Conservation (phyloP, 2,329 filamentous ascomycete species). For the Atkinsonella hypoxylon region DNA sequence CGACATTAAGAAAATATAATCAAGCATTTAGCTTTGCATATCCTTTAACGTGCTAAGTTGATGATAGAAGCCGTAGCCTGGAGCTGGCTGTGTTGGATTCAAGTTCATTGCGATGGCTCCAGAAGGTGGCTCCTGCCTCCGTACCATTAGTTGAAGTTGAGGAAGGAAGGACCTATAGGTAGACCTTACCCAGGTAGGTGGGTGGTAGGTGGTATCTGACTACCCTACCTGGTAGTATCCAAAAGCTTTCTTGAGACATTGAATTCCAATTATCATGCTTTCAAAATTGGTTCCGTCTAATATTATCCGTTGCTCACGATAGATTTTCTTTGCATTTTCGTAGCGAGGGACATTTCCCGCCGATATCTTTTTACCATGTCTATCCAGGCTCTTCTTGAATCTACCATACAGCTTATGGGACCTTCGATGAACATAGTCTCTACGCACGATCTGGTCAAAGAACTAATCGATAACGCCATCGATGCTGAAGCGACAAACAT, state of each 20-base stretch:
- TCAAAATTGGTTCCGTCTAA: background rate
- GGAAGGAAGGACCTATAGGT: background rate
- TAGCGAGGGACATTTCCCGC: background rate
- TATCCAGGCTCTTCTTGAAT: constrained; percentile 36
- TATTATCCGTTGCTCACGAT: background rate
- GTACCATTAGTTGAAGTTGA: background rate
- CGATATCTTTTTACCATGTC: constrained; percentile 24
- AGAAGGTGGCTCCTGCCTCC: background rate
- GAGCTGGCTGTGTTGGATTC: background rate
- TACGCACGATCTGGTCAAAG: constrained; percentile 55
- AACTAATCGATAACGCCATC: constrained; percentile 66
- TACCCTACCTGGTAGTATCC: no score
- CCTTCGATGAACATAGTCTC: constrained; percentile 49
- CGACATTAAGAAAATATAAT: background rate
- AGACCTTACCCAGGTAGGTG: no score
- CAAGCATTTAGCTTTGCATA: background rate
- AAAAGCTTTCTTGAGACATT: background rate
- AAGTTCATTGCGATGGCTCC: no score
- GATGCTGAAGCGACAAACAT: constrained; percentile 58
- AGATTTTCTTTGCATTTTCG: no score
- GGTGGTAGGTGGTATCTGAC: no score
- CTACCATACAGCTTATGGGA: constrained; percentile 43
- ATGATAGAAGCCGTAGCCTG: background rate
- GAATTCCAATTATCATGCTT: background rate
- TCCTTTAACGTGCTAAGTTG: no score